Base-by-base conservation (phyloP, 345 rosid species). In the Eucalyptus curtisii region DNA sequence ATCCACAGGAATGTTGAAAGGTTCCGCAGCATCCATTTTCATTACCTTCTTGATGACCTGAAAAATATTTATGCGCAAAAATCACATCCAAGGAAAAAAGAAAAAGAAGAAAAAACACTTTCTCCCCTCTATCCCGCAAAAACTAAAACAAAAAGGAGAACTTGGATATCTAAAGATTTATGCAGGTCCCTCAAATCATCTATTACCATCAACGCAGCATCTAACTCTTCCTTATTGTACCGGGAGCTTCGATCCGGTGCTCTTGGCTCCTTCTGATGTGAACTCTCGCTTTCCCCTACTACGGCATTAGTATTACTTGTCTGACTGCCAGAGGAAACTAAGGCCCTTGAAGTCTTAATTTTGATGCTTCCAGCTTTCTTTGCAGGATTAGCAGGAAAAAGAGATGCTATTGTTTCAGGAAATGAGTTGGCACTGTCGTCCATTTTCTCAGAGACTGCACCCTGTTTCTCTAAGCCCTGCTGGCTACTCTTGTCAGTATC, bases 21-120 rank as follows among this genome's bases (percentile, higher is more conserved):
- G 99, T 89, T 96, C 97, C 87, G 99, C 99, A 86, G 99, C 98
- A 79, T 98, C 99, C 99, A 98, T 98, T 94, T 97, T 98, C 99
- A 97, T 97, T 80, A 97, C 94, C 93, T 98, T 98, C 94, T 91
- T 97, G 88, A 98, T 95, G 89, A 98, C 96, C 99, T 95, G 87
- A 17, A 50, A 86, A 30, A 20, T 20, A 89, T 86, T 12, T 88
- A 47, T 87, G 82, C 7, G 86, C 84, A 53, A 44, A 82, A 10
- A 27, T 24, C 45, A 88, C 44, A 53, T 17, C 42, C 64, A 33
- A 12, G 89, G 57, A 85, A 30, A 66, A 66, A 22, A 7, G 44
- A 55, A 55, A 20, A 20, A 30, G 22, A 90, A 66, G 76, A 33
- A 49, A 64, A 20, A 10, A 42, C 30, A 44, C 55, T 44, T 25